Conservation (phyloP, 225 moss, liverwort and hornwort genomes). For the Straminergon stramineum region DNA sequence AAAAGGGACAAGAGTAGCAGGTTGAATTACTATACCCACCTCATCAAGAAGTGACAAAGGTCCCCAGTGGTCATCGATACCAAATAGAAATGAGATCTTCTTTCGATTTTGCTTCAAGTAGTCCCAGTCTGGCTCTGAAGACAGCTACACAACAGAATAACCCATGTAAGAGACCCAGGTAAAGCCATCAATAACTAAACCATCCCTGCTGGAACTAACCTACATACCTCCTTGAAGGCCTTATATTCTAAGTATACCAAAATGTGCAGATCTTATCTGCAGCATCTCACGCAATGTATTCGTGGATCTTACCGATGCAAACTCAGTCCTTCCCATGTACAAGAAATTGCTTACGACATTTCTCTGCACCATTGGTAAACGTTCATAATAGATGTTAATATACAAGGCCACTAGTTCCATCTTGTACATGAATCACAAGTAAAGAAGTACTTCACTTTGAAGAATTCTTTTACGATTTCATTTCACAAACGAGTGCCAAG, state of each 20-base stretch:
- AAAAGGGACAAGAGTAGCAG: not conserved
- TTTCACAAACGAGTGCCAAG: not conserved
- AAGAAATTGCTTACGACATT: slow-evolving; percentile 32
- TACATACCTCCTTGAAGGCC: not conserved
- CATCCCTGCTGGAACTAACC: not conserved
- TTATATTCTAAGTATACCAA: not conserved
- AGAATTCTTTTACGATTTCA: not conserved
- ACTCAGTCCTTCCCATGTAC: slow-evolving; percentile 54
- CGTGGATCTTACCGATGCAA: slow-evolving; percentile 31
- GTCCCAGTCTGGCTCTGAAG: slow-evolving; percentile 37
- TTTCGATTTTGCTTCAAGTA: slow-evolving; percentile 17
- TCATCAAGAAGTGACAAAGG: slow-evolving; percentile 47
- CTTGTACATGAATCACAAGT: not conserved
- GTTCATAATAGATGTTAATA: not conserved
- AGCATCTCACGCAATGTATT: not conserved
- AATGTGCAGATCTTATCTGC: not conserved
- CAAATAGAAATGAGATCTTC: slow-evolving; percentile 34
- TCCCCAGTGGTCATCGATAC: slow-evolving; percentile 52
- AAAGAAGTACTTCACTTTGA: not conserved
- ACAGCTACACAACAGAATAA: slow-evolving; percentile 15
- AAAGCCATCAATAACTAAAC: not conserved
- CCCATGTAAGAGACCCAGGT: not conserved
- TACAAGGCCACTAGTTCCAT: not conserved
- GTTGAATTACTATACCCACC: slow-evolving; percentile 10
- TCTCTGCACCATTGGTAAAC: slow-evolving; percentile 22